Evolutionary conservation across 345 rosid genomes (phyloP).

Genomic region (Populus pruinosa): DNA sequence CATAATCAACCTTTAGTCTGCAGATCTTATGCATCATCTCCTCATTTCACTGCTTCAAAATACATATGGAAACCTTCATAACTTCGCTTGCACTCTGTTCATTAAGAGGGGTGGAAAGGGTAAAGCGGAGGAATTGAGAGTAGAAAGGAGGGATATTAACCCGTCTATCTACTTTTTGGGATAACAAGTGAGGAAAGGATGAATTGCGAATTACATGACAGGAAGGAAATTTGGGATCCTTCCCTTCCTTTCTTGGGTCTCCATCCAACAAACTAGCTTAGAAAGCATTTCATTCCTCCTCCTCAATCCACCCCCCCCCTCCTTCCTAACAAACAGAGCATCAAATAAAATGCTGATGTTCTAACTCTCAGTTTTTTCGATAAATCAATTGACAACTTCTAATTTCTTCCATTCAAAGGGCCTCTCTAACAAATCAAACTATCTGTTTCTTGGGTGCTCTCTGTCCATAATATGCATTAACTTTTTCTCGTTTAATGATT

Average conservation of each 20-base stretch:
- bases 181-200: background rate
- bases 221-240: background rate
- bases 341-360: background rate
- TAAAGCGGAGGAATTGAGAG: background rate
- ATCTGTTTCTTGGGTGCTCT: background rate
- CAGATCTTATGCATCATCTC: background rate
- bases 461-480: background rate
- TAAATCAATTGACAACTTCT: background rate
- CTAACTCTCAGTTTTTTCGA: background rate
- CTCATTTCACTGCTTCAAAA: background rate
- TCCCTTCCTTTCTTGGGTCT: background rate
- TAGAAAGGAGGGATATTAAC: background rate
- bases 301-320: background rate
- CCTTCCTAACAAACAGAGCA: background rate
- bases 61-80: background rate
- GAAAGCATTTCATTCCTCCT: background rate
- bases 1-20: background rate
- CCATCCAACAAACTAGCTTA: background rate
- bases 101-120: background rate
- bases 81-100: background rate
- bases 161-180: background rate
- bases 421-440: background rate
- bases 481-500: background rate
- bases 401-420: background rate
- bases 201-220: background rate